These are phyloP conservation scores for Vinca major DNA, from an alignment of 305 asterid species.

Conservation along the genomic window DNA sequence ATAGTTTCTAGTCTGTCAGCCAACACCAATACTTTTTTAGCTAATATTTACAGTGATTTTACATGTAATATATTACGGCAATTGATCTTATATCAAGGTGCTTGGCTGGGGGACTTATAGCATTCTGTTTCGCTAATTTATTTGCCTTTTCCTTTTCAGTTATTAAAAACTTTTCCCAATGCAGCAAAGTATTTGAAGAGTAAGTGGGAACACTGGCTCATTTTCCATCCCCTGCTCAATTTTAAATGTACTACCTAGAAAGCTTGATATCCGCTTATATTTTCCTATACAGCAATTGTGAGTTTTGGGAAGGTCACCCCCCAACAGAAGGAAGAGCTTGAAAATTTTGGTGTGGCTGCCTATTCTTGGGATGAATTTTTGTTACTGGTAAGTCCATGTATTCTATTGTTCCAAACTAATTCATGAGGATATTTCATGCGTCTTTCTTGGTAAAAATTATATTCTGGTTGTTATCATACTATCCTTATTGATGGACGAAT, in stretches of 20 bases:
- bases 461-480: neutral
- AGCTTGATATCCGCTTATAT: slow-evolving; percentile 1
- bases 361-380: slow-evolving; percentile 50
- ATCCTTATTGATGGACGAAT: neutral
- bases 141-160: slow-evolving; percentile 41
- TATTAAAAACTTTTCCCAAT: slow-evolving; percentile 66
- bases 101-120: neutral
- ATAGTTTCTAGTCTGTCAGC: neutral
- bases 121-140: slow-evolving; percentile 15
- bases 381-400: slow-evolving; percentile 26
- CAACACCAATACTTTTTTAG: neutral
- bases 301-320: slow-evolving; percentile 47
- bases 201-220: slow-evolving; percentile 29
- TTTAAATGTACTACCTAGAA: slow-evolving; percentile 1
- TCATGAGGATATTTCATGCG: neutral
- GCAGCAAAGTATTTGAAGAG: slow-evolving; percentile 58
- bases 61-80: neutral
- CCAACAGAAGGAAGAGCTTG: slow-evolving; percentile 36
- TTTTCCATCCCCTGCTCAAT: slow-evolving; percentile 10
- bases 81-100: neutral
- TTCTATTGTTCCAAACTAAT: neutral
- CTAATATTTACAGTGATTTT: neutral
- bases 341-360: slow-evolving; percentile 28
- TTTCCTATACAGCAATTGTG: slow-evolving; percentile 34
- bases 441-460: neutral